Evolutionary conservation across 78 protist genomes (phyloP), one percentile per base, ranked within the genome.

Genomic region (Paratrimastix pyriformis): DNA sequence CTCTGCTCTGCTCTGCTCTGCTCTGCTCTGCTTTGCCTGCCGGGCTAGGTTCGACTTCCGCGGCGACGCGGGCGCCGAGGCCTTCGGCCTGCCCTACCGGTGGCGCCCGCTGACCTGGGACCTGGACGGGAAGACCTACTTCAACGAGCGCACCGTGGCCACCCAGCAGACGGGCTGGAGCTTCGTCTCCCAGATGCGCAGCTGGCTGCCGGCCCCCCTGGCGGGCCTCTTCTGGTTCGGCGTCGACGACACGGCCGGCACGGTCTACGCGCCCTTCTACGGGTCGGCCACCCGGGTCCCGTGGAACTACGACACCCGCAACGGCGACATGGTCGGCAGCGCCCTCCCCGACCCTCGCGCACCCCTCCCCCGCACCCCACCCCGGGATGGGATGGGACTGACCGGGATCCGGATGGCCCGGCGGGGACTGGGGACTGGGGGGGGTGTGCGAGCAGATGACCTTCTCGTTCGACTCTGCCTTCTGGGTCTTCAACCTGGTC

Each of bases 91-190:
- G 11, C 72, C 77, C 37, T 80, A 80, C 70, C 58, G 84, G 26
- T 24, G 37, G 62, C 70, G 73, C 45, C 81, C 81, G 21, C 60
- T 80, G 43, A 40, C 3, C 32, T 80, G 57, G 59, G 6, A 59
- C 48, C 1, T 7, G 29, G 71, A 35, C 54, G 84, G 59, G 32
- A 8, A 2, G 24, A 0, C 29, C 8, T 71, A 72, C 55, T 21
- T 70, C 57, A 80, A 80, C 71, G 84, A 80, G 73, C 68, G 84
- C 45, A 2, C 78, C 32, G 24, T 74, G 11, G 76, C 48, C 32
- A 58, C 59, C 11, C 84, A 68, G 50, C 66, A 72, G 65, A 80
- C 84, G n/a, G 72, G 76, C 39, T 62, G 68, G 68, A 35, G 32
- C 70, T 80, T 74, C 44, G 72, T 80, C 6, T 45, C 80, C 26